Conservation (phyloP, 345 rosid species). For the Populus alba region DNA sequence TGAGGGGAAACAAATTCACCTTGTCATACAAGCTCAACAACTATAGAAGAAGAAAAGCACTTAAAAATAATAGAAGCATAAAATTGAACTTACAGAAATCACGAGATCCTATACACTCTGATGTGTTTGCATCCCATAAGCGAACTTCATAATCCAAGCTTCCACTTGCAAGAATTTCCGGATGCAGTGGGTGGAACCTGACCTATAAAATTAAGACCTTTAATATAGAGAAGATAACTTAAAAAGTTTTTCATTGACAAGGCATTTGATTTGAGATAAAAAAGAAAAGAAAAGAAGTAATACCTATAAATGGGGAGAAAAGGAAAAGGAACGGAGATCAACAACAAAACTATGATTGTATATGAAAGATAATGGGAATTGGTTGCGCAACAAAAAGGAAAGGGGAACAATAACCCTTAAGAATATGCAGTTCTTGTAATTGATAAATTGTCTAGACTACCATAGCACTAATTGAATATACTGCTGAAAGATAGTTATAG, state of each 20-base stretch:
- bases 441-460: neutral
- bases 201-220: slow-evolving; percentile 42
- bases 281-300: neutral
- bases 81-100: slow-evolving; percentile 50
- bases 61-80: slow-evolving; percentile 14
- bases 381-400: neutral
- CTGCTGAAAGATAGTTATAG: neutral
- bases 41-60: neutral
- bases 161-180: slow-evolving; percentile 71
- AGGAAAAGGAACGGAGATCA: neutral
- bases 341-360: neutral
- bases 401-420: neutral
- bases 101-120: slow-evolving; percentile 66
- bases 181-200: slow-evolving; percentile 65
- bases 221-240: neutral
- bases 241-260: neutral
- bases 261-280: neutral
- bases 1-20: slow-evolving; percentile 11
- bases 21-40: neutral
- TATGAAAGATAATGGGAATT: neutral
- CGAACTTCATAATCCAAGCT: slow-evolving; percentile 81
- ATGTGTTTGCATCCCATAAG: slow-evolving; percentile 66
- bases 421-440: neutral
- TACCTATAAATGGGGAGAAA: neutral
- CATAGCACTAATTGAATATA: neutral